A percentile compares a stretch with the other conserved stretches of the same genome.
These are phyloP conservation scores for Cercospora berteroae DNA, from an alignment of 2,329 filamentous ascomycete species.

Conservation along the genomic window DNA sequence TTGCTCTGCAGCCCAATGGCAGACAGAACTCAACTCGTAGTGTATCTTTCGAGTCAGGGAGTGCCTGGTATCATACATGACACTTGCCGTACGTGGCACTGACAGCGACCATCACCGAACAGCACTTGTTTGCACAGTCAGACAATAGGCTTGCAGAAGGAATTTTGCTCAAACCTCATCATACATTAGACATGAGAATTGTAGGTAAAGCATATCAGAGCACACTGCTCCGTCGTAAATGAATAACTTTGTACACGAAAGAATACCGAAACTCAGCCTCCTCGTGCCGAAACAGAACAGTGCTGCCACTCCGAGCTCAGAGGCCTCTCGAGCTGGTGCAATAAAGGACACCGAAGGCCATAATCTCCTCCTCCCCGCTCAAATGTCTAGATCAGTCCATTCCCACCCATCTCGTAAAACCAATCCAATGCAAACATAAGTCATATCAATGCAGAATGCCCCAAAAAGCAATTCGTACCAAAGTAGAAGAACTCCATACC, in stretches of 20 bases:
- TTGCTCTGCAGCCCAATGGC: constrained; percentile 1
- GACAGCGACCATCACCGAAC: neutral
- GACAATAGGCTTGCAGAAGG: neutral
- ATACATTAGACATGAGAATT: neutral
- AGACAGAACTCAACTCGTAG: neutral
- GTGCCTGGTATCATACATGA: neutral
- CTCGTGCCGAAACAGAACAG: neutral
- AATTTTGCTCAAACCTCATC: neutral
- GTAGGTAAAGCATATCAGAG: neutral
- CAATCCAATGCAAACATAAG: neutral
- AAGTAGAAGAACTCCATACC: neutral
- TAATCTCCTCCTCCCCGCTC: neutral
- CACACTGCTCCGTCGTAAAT: neutral
- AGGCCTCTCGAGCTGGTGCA: neutral
- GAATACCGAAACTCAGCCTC: neutral
- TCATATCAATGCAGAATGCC: neutral
- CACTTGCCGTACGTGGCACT: neutral
- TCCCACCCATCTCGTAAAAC: neutral
- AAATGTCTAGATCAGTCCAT: neutral
- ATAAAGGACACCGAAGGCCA: neutral
- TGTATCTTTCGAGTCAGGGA: neutral
- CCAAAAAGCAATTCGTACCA: neutral
- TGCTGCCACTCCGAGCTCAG: neutral
- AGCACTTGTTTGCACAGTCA: neutral
- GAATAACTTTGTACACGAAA: neutral